phyloP scores from a whole-genome alignment of 1,284 basidiomycete genomes.

The Ceratobasidium theobromae region DNA sequence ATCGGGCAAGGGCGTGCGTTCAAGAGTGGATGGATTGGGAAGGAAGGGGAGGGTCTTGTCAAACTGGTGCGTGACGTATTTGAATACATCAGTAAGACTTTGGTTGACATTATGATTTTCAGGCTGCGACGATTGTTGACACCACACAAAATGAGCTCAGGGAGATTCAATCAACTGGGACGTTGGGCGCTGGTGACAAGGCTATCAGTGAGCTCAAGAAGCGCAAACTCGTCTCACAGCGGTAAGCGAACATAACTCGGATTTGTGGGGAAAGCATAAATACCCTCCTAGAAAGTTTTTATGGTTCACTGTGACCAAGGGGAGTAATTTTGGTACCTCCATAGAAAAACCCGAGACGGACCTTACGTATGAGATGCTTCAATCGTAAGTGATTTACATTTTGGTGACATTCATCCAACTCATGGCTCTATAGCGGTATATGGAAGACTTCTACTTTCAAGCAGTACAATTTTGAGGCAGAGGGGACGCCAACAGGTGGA shows the following conservation, averaged over 20 bases:
- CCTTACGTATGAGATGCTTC: constrained; percentile 92
- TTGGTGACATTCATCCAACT: background rate
- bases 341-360: constrained; percentile 98
- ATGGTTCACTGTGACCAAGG: constrained; percentile 91
- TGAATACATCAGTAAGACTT: too few relatives aligned
- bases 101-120: too few relatives aligned
- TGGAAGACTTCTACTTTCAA: constrained; percentile 95
- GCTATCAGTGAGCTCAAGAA: constrained; percentile 85
- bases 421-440: constrained; percentile 54
- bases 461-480: constrained; percentile 99
- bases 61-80: constrained; percentile 65
- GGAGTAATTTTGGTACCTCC: constrained; percentile 85
- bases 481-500: constrained; percentile 83
- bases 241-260: constrained; percentile 47
- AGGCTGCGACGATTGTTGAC: constrained; percentile 71
- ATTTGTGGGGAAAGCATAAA: constrained; percentile 28
- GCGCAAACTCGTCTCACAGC: constrained; percentile 80
- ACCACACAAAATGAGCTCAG: constrained; percentile 73
- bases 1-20: constrained; percentile 92
- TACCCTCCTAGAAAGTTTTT: constrained; percentile 74
- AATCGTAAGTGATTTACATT: constrained; percentile 60
- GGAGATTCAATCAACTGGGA: constrained; percentile 73
- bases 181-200: constrained; percentile 72
- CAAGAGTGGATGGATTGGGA: constrained; percentile 96
- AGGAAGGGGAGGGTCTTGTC: constrained; percentile 87